Conservation (phyloP, 2,329 filamentous ascomycete species). For the Fusarium sp. region DNA sequence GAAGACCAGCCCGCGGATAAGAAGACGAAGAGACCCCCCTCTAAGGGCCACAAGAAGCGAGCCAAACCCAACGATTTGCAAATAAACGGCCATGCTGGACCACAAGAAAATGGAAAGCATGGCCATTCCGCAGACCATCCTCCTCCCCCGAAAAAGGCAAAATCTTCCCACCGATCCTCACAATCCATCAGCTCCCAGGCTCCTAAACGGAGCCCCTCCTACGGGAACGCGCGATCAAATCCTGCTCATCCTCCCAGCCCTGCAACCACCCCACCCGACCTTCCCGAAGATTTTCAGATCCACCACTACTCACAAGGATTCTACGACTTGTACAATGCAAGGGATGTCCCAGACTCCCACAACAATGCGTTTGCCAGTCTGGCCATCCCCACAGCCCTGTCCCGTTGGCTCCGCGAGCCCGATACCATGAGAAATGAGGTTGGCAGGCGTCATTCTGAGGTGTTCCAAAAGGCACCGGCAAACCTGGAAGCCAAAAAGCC, state of each 20-base stretch:
- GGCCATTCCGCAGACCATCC: conserved; percentile 58
- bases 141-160: conserved; percentile 81
- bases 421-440: conserved; percentile 76
- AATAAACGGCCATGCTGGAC: conserved; percentile 74
- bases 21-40: conserved; percentile 78
- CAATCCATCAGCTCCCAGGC: conserved; percentile 80
- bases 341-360: conserved; percentile 68
- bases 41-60: conserved; percentile 92
- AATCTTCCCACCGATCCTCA: conserved; percentile 83
- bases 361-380: conserved; percentile 85
- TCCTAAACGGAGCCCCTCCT: conserved; percentile 73
- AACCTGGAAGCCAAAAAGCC: conserved; percentile 58
- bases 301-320: conserved; percentile 83
- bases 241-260: conserved; percentile 76
- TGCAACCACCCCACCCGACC: conserved; percentile 78
- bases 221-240: conserved; percentile 72
- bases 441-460: conserved; percentile 73
- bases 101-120: conserved; percentile 67
- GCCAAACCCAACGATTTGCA: conserved; percentile 76
- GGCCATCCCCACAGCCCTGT: conserved; percentile 78
- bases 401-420: conserved; percentile 82
- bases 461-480: conserved; percentile 70
- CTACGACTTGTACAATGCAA: conserved; percentile 77
- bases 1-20: conserved; percentile 70
- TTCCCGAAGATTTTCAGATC: conserved; percentile 71